A percentile compares a stretch with the other conserved stretches of the same genome.
phyloP scores from a whole-genome alignment of 106 monocot species.

The Acorus calamus region DNA sequence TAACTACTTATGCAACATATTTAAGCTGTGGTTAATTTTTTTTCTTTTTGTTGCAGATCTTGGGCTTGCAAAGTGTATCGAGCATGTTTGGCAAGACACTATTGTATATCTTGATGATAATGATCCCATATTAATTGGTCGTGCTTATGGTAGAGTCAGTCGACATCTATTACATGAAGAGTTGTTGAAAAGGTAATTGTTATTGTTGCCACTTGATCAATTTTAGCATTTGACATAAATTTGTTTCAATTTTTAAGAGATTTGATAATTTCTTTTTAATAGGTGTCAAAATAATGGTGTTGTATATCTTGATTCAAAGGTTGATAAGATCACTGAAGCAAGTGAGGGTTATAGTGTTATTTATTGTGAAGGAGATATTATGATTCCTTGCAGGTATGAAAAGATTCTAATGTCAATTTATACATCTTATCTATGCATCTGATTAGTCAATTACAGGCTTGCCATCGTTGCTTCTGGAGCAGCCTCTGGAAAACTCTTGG shows the following conservation, averaged over 20 bases:
- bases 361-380: conserved; percentile 49
- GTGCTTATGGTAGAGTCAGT: conserved; percentile 91
- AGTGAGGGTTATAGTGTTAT: conserved; percentile 68
- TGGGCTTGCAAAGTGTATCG: conserved; percentile 78
- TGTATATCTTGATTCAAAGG: conserved; percentile 72
- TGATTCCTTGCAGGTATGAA: conserved; percentile 72
- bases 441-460: conserved; percentile 49
- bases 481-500: conserved; percentile 85
- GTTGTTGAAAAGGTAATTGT: conserved; percentile 66
- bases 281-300: conserved; percentile 84
- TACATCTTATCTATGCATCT: neutral
- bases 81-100: conserved; percentile 87
- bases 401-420: neutral
- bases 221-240: too few relatives aligned
- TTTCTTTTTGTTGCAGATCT: conserved; percentile 40
- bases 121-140: conserved; percentile 78
- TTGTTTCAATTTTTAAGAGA: too few relatives aligned
- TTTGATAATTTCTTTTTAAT: neutral
- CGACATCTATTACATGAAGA: conserved; percentile 84
- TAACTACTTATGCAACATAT: too few relatives aligned
- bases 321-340: conserved; percentile 85
- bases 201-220: neutral
- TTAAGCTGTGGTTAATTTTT: too few relatives aligned
- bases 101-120: conserved; percentile 77
- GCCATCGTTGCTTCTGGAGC: conserved; percentile 96